phyloP scores from a whole-genome alignment of 495 filamentous ascomycete genomes.

The Annulohypoxylon bovei region DNA sequence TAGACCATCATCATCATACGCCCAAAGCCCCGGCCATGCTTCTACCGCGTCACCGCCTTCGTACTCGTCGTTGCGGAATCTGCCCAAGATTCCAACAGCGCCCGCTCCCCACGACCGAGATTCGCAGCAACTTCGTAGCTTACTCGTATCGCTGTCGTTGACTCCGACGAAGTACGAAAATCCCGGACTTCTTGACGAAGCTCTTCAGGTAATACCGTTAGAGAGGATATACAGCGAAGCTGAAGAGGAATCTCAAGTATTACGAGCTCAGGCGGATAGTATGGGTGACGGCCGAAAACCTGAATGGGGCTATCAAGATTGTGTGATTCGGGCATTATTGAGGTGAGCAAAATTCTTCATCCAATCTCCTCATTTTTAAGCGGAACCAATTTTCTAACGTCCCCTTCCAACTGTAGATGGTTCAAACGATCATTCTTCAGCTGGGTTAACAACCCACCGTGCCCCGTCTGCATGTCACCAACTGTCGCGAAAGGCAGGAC shows the following conservation, averaged over 20 bases:
- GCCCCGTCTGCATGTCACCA: conserved; percentile 80
- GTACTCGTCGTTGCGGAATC: conserved; percentile 73
- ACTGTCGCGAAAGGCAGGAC: conserved; percentile 84
- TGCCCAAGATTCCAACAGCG: conserved; percentile 83
- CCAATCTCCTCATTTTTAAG: not conserved
- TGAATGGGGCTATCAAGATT: conserved; percentile 99
- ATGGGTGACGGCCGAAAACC: conserved; percentile 78
- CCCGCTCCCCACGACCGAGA: conserved; percentile 71
- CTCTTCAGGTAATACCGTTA: conserved; percentile 84
- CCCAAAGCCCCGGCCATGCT: conserved; percentile 29
- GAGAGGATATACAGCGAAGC: conserved; percentile 93
- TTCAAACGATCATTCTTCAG: conserved; percentile 95
- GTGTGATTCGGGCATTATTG: conserved; percentile 88
- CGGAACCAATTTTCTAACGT: conserved; percentile 37
- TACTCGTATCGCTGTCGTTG: conserved; percentile 80
- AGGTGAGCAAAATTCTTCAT: conserved; percentile 62
- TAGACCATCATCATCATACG: conserved; percentile 55
- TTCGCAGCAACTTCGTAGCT: conserved; percentile 84
- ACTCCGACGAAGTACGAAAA: conserved; percentile 96
- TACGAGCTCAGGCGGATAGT: conserved; percentile 86
- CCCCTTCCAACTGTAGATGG: conserved; percentile 70
- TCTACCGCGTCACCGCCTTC: conserved; percentile 62
- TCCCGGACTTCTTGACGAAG: conserved; percentile 93
- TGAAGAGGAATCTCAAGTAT: conserved; percentile 88
- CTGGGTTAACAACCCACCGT: conserved; percentile 95